phyloP scores from a whole-genome alignment of 2,329 filamentous ascomycete species.

The Penicillium thymicola region DNA sequence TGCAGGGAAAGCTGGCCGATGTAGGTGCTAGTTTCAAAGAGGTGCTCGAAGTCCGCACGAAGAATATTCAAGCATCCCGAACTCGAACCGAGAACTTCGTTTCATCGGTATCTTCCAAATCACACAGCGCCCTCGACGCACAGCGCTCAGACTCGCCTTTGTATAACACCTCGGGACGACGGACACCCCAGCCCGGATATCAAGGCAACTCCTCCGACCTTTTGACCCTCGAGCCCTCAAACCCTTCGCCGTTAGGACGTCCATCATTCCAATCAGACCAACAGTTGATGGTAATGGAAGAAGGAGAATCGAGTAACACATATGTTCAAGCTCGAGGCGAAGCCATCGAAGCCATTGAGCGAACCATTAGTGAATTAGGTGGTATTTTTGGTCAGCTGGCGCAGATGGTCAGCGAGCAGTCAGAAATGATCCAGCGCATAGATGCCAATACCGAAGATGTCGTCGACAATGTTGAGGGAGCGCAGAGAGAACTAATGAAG shows the following conservation, averaged over 20 bases:
- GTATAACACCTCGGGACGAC: conserved; percentile 74
- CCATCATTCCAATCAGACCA: conserved; percentile 67
- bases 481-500: conserved; percentile 90
- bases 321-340: conserved; percentile 94
- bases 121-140: conserved; percentile 60
- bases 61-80: conserved; percentile 93
- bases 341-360: conserved; percentile 94
- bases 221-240: conserved; percentile 73
- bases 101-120: conserved; percentile 76
- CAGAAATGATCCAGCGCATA: conserved; percentile 95
- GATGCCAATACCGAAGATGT: conserved; percentile 97
- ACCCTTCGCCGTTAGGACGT: conserved; percentile 46
- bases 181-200: conserved; percentile 56
- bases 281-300: conserved; percentile 89
- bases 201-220: conserved; percentile 60
- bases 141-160: conserved; percentile 78
- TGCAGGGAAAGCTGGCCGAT: conserved; percentile 88
- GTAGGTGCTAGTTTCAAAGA: conserved; percentile 97
- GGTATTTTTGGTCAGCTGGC: conserved; percentile 91
- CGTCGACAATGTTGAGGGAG: conserved; percentile 96
- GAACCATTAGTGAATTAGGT: conserved; percentile 88
- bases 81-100: conserved; percentile 96
- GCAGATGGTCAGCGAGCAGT: conserved; percentile 95
- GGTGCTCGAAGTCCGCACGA: conserved; percentile 90
- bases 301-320: conserved; percentile 76